Conservation (phyloP, 148 eudicot genomes). For the Chenopodium berlandieri region DNA sequence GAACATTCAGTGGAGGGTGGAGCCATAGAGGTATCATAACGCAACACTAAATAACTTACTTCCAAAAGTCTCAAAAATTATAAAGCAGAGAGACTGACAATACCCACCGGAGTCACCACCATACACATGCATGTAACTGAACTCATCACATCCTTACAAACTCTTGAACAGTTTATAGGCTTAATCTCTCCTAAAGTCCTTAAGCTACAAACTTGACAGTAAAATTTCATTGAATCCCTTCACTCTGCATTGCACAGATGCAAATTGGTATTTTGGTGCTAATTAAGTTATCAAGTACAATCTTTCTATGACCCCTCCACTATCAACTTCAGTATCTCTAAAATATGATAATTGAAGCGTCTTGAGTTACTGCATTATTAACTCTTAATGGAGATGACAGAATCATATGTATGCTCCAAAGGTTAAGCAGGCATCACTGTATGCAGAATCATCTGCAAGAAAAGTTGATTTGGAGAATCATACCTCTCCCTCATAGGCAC, state of each 20-base stretch:
- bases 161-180: neutral
- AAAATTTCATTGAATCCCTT: neutral
- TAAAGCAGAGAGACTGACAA: constrained; percentile 4
- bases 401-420: neutral
- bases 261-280: neutral
- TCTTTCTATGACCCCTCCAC: neutral
- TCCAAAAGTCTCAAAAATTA: neutral
- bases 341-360: neutral
- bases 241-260: neutral
- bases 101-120: neutral
- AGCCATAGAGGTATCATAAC: too few species aligned
- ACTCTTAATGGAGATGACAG: neutral
- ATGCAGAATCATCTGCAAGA: neutral
- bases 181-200: neutral
- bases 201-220: neutral
- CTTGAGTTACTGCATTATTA: neutral
- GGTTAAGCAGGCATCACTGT: neutral
- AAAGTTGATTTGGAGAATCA: neutral
- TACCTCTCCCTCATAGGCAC: constrained; percentile 99
- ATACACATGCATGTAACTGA: neutral
- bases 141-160: neutral
- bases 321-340: neutral
- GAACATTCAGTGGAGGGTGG: neutral
- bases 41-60: neutral
- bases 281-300: too few species aligned